Conservation (phyloP, 306 rosid genomes). For the Trifolium repens region DNA sequence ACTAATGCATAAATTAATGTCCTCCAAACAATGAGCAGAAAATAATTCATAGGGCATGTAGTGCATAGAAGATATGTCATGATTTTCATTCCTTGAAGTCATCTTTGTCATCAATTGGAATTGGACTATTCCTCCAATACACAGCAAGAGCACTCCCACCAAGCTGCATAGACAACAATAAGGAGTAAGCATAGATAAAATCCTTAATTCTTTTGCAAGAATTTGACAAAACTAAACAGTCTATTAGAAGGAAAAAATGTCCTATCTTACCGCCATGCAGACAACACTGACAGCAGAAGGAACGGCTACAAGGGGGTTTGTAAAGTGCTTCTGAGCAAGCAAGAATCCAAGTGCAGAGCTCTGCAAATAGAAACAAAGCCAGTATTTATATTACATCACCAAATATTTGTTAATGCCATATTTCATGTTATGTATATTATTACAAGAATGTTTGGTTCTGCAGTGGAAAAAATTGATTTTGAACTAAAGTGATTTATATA, state of each 20-base stretch:
- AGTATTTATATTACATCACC: no score
- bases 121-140: conserved; percentile 81
- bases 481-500: no score
- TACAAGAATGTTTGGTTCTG: no score
- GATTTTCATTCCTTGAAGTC: conserved; percentile 78
- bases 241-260: conserved; percentile 17
- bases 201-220: conserved; percentile 19
- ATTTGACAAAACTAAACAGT: conserved; percentile 18
- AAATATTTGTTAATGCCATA: no score
- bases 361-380: conserved; percentile 43
- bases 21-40: neutral
- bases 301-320: conserved; percentile 87
- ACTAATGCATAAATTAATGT: conserved; percentile 23
- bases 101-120: conserved; percentile 84
- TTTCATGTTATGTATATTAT: no score
- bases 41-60: conserved; percentile 1
- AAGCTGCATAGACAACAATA: conserved; percentile 55
- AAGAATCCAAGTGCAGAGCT: conserved; percentile 96
- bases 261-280: conserved; percentile 84
- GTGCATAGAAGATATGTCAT: conserved; percentile 16
- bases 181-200: conserved; percentile 16
- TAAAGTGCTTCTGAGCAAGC: conserved; percentile 94
- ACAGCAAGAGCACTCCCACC: conserved; percentile 97
- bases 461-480: no score
- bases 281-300: conserved; percentile 97